phyloP scores from a whole-genome alignment of 2,329 filamentous ascomycete genomes.

The Penicillium sp. region DNA sequence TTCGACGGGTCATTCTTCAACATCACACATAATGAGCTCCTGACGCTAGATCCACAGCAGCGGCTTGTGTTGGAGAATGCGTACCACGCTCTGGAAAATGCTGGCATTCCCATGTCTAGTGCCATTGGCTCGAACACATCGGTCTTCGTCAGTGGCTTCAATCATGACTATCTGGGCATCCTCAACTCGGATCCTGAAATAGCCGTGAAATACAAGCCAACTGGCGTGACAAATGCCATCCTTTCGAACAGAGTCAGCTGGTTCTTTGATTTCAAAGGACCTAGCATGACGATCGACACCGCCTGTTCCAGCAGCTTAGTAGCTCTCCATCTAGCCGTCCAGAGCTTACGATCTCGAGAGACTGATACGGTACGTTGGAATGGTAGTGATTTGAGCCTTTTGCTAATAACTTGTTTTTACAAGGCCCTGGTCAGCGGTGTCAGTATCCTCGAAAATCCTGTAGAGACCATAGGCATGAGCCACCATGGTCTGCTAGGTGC shows the following conservation, averaged over 20 bases:
- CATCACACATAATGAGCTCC: constrained; percentile 25
- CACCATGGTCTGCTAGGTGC: constrained; percentile 37
- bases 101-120: constrained; percentile 22
- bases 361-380: constrained; percentile 23
- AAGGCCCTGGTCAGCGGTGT: constrained; percentile 36
- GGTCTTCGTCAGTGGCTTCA: constrained; percentile 25
- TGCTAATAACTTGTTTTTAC: no score
- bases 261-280: constrained; percentile 25
- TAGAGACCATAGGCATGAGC: constrained; percentile 27
- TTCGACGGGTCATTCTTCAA: constrained; percentile 33
- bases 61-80: constrained; percentile 31
- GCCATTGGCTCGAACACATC: constrained; percentile 24
- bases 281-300: constrained; percentile 37
- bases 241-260: constrained; percentile 22
- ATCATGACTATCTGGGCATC: constrained; percentile 23
- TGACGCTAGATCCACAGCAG: constrained; percentile 32
- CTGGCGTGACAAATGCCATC: constrained; percentile 17
- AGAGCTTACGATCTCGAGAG: constrained; percentile 20
- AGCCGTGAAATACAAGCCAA: constrained; percentile 20
- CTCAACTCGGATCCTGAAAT: constrained; percentile 23
- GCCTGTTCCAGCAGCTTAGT: constrained; percentile 40
- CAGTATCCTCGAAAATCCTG: constrained; percentile 35
- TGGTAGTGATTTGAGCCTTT: no score
- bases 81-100: constrained; percentile 32
- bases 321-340: constrained; percentile 36